Percentiles rank a stretch among this genome's conserved stretches.
These are phyloP conservation scores for Epithemia pelagica DNA, from an alignment of 108 stramenopile species.

Conservation along the genomic window DNA sequence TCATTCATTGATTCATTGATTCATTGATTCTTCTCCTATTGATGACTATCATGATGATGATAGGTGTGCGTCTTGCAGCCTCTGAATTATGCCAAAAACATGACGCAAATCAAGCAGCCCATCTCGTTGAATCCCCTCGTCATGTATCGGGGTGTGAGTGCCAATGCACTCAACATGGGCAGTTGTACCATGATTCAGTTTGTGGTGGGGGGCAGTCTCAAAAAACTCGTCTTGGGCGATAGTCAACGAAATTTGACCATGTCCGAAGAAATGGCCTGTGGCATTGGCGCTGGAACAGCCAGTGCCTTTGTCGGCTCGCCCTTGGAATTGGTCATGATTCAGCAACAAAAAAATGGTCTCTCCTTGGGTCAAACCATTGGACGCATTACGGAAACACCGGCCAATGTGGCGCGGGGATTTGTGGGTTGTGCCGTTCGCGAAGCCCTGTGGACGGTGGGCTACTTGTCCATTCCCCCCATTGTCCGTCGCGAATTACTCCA, in stretches of 20 bases:
- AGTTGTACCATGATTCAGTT: conserved; percentile 93
- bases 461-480: conserved; percentile 83
- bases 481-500: conserved; percentile 66
- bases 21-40: too few relatives aligned
- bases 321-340: conserved; percentile 93
- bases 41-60: too few relatives aligned
- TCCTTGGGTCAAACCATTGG: conserved; percentile 34
- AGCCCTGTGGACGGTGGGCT: conserved; percentile 87
- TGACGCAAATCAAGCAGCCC: conserved; percentile 83
- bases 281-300: conserved; percentile 71
- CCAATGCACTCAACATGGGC: conserved; percentile 90
- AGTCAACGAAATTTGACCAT: conserved; percentile 29
- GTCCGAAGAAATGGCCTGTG: conserved; percentile 76
- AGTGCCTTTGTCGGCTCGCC: conserved; percentile 82
- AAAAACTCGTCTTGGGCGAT: conserved; percentile 37
- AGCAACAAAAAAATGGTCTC: conserved; percentile 90
- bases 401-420: conserved; percentile 71
- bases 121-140: conserved; percentile 62
- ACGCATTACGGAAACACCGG: conserved; percentile 47
- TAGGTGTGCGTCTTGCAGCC: conserved; percentile 82
- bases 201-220: conserved; percentile 77
- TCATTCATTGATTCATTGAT: too few relatives aligned
- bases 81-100: conserved; percentile 92
- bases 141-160: conserved; percentile 84
- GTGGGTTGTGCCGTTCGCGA: conserved; percentile 78